phyloP scores from a whole-genome alignment of 306 rosid genomes.

The Herpetospermum pedunculosum region DNA sequence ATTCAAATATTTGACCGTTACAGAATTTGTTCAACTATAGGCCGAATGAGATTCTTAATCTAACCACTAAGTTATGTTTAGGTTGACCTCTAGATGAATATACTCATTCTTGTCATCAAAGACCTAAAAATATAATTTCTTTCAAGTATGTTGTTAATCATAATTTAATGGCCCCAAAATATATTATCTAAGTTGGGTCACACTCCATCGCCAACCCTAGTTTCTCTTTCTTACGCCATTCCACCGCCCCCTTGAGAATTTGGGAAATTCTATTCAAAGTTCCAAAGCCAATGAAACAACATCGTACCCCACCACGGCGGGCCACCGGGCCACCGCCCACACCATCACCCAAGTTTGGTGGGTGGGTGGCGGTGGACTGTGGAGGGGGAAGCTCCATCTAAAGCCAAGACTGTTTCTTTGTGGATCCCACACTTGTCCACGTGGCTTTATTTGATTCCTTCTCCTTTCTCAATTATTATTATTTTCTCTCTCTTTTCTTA shows the following conservation, averaged over 20 bases:
- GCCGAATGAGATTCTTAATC: no score
- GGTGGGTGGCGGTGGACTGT: constrained; percentile 7
- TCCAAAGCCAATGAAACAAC: neutral
- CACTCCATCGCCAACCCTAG: neutral
- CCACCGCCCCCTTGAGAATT: neutral
- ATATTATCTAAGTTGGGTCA: no score
- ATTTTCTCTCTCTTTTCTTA: neutral
- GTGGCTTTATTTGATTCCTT: neutral
- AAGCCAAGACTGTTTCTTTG: neutral
- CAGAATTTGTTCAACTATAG: no score
- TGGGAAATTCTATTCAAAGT: neutral
- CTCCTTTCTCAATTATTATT: neutral
- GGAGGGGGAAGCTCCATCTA: neutral
- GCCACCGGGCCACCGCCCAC: constrained; percentile 1
- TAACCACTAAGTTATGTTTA: no score
- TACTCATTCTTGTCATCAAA: no score
- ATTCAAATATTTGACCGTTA: no score
- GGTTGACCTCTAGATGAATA: no score
- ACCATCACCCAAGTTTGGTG: neutral
- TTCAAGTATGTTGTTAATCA: no score
- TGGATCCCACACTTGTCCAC: neutral
- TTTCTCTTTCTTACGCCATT: constrained; percentile 2
- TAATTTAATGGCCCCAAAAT: no score
- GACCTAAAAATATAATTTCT: no score
- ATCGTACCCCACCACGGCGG: constrained; percentile 2